These are phyloP conservation scores for Auxenochlorella pyrenoidosa DNA, from an alignment of 139 green algal genomes.

Conservation along the genomic window DNA sequence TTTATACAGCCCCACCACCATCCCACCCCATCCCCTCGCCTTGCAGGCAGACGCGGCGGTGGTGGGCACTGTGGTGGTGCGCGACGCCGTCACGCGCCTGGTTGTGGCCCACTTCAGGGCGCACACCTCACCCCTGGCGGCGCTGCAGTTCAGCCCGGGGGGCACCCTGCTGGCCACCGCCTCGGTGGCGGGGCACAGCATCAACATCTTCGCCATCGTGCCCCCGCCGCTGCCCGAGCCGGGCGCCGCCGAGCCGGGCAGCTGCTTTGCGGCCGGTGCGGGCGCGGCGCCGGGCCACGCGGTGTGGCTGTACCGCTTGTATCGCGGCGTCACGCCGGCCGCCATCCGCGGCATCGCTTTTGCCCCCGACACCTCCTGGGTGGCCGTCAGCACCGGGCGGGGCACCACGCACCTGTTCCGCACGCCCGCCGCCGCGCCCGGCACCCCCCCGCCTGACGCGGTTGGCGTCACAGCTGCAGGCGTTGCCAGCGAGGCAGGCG, in stretches of 20 bases:
- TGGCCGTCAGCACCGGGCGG: slow-evolving; percentile 51
- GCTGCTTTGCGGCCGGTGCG: not conserved
- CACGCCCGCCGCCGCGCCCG: slow-evolving; percentile 34
- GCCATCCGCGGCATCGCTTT: slow-evolving; percentile 69
- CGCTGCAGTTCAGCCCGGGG: slow-evolving; percentile 62
- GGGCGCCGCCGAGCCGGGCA: not conserved
- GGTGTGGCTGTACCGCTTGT: slow-evolving; percentile 54
- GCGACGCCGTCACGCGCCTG: slow-evolving; percentile 55
- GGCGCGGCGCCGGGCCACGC: not conserved
- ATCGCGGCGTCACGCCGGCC: slow-evolving; percentile 74
- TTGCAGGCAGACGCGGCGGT: slow-evolving; percentile 32
- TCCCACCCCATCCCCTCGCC: not conserved
- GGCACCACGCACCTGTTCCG: slow-evolving; percentile 69
- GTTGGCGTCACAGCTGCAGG: not conserved
- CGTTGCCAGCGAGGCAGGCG: slow-evolving; percentile 9
- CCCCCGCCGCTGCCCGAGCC: not conserved
- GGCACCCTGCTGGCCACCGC: slow-evolving; percentile 71
- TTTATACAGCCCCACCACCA: not conserved
- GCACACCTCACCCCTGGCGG: slow-evolving; percentile 54
- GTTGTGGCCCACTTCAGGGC: slow-evolving; percentile 68
- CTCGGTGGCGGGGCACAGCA: slow-evolving; percentile 62
- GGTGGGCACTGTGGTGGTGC: slow-evolving; percentile 62
- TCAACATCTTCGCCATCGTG: slow-evolving; percentile 59
- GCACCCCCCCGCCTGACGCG: not conserved
- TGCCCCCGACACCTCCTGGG: slow-evolving; percentile 54